Conservation (phyloP, 306 rosid species). For the Abrus pulchellus region DNA sequence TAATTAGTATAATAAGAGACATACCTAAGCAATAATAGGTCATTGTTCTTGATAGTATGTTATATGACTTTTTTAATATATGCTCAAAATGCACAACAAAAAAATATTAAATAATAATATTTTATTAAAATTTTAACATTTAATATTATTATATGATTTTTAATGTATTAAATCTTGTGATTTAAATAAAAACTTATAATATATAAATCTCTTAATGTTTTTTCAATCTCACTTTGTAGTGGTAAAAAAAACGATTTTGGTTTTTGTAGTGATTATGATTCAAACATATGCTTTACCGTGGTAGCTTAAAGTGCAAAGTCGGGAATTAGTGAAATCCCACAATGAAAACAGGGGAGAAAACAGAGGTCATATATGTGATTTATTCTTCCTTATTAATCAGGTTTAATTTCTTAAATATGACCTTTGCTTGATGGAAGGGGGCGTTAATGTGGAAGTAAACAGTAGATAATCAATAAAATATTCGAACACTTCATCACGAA, state of each 20-base stretch:
- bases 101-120: too few species aligned
- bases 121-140: too few species aligned
- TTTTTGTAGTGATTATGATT: not conserved
- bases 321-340: not conserved
- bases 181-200: too few species aligned
- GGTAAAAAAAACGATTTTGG: not conserved
- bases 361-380: slow-evolving; percentile 21
- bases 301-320: not conserved
- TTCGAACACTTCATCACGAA: not conserved
- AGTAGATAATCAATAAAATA: slow-evolving; percentile 8
- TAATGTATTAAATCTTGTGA: too few species aligned
- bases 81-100: too few species aligned
- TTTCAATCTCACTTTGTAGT: not conserved
- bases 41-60: not conserved
- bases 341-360: slow-evolving; percentile 28
- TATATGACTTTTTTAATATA: too few species aligned
- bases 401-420: not conserved
- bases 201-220: not conserved
- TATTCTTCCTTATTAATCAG: slow-evolving; percentile 10
- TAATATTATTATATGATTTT: too few species aligned
- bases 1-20: too few species aligned
- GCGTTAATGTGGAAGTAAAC: not conserved
- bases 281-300: not conserved
- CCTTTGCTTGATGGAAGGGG: not conserved
- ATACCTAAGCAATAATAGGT: not conserved